These are phyloP conservation scores for Berberis vulgaris DNA, from an alignment of 164 flowering plant species.

Conservation along the genomic window DNA sequence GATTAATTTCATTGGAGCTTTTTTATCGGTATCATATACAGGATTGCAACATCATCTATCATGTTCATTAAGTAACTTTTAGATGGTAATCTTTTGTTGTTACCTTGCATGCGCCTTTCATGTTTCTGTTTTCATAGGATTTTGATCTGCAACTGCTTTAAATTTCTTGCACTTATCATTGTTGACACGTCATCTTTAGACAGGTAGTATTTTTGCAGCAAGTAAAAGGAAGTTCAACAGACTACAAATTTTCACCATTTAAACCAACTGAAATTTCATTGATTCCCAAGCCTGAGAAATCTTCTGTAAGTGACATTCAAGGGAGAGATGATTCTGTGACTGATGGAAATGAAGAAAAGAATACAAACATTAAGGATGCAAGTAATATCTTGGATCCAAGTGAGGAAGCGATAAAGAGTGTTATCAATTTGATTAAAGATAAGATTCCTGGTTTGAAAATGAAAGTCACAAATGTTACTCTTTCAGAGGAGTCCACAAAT, in stretches of 20 bases:
- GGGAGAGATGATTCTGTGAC: conserved; percentile 30
- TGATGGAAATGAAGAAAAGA: conserved; percentile 49
- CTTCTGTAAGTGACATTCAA: conserved; percentile 33
- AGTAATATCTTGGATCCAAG: conserved; percentile 27
- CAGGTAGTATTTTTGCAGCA: conserved; percentile 83
- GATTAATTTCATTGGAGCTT: too few relatives aligned
- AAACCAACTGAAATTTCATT: conserved; percentile 34
- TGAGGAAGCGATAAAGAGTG: conserved; percentile 85
- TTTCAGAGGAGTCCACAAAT: conserved; percentile 40
- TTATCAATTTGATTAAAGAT: conserved; percentile 74
- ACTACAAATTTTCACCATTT: conserved; percentile 10
- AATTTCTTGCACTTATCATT: background rate
- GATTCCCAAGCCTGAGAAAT: conserved; percentile 29
- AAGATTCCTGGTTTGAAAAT: conserved; percentile 83
- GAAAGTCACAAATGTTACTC: conserved; percentile 62
- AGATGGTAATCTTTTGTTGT: too few relatives aligned
- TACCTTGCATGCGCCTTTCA: too few relatives aligned
- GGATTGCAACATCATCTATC: too few relatives aligned
- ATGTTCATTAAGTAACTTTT: too few relatives aligned
- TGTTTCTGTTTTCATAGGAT: background rate
- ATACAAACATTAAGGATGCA: conserved; percentile 49
- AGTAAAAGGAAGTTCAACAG: conserved; percentile 35
- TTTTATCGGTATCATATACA: too few relatives aligned
- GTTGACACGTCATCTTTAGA: conserved; percentile 17
- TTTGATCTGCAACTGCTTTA: background rate